Base-by-base conservation (phyloP, 75 land plant genomes). In the Pinus taeda region DNA sequence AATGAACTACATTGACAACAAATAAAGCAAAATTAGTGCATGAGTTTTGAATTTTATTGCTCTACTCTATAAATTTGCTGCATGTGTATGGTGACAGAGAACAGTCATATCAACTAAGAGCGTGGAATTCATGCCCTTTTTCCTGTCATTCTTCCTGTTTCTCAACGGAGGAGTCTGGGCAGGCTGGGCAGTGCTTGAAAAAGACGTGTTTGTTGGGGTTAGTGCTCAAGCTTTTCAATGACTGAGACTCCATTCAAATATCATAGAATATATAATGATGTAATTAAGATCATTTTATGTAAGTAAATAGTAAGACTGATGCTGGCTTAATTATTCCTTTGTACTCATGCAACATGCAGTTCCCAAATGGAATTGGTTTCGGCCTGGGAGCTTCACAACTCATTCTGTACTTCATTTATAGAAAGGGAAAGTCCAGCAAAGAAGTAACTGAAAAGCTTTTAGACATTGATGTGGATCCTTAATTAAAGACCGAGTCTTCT, bases 91-190 rank as follows among this genome's bases (percentile, higher is more conserved):
- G 45, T 37, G 1, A 60, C 92, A 94, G 97, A 85, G 78, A 63
- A 85, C 66, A 5, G 93, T 94, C 39, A 77, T 94, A n/a, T 71
- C 63, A 71, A 90, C 83, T 1, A 88, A 83, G 73, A 92, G 90
- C 36, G 95, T 93, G 71, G 88, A 92, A 82, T 93, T 63, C 87
- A 92, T 93, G 96, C 96, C 96, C 20, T 93, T 93, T 74, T 83
- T 74, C 15, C 85, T 94, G 36, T 90, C 95, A 6, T 85, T 94
- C 81, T 94, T 94, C 76, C 84, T 93, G 22, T 92, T 90, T 67
- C 86, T 92, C 80, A 94, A 93, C 65, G 94, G 81, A 14, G 80
- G 83, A 13, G 77, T 83, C n/a, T 94, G 97, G 97, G 75, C 84
- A 17, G 59, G 22, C 8, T 94, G 93, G 77, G 64, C 96, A 1